phyloP scores from a whole-genome alignment of 2,329 filamentous ascomycete species.

The Fusarium sp. region DNA sequence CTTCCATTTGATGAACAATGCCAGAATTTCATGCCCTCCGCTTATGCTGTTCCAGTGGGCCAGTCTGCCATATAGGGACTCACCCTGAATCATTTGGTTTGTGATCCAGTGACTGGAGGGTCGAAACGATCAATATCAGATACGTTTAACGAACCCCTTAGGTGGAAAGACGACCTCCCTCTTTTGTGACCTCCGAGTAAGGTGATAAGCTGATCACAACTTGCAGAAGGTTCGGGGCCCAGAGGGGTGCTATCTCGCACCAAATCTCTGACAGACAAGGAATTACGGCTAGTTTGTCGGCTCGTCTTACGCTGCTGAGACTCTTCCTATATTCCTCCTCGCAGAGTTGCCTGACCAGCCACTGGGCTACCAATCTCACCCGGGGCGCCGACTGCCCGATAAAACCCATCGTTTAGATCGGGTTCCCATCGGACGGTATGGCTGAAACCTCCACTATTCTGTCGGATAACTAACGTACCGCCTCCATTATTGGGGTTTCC shows the following conservation, averaged over 20 bases:
- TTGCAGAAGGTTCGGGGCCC: neutral
- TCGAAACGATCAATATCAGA: neutral
- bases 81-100: neutral
- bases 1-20: neutral
- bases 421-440: constrained; percentile 67
- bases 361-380: constrained; percentile 79
- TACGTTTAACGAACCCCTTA: neutral
- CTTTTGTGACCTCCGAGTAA: constrained; percentile 12
- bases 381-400: constrained; percentile 65
- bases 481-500: constrained; percentile 88
- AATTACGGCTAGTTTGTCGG: constrained; percentile 10
- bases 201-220: neutral
- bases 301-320: constrained; percentile 18
- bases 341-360: constrained; percentile 56
- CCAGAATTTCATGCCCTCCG: neutral
- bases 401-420: constrained; percentile 59
- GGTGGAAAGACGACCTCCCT: constrained; percentile 11
- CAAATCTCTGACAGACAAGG: constrained; percentile 21
- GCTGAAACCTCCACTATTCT: constrained; percentile 56
- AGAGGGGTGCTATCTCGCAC: constrained; percentile 30
- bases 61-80: neutral
- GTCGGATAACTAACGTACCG: constrained; percentile 81
- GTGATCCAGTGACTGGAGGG: neutral
- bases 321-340: constrained; percentile 50
- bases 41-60: neutral